A percentile compares a stretch with the other conserved stretches of the same genome.
These are phyloP conservation scores for Cajanus cajan DNA, from an alignment of 306 rosid genomes.

Conservation along the genomic window DNA sequence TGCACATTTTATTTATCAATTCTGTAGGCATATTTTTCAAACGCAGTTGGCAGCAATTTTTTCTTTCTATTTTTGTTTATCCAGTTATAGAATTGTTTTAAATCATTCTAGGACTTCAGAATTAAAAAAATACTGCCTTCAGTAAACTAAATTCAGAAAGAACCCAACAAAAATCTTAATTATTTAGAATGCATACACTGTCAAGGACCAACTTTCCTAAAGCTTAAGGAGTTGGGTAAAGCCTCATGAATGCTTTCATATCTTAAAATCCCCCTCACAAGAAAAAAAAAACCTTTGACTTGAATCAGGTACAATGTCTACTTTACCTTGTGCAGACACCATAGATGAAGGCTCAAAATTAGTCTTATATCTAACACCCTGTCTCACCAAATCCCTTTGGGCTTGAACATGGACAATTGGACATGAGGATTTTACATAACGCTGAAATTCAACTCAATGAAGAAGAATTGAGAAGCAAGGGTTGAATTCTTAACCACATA, in stretches of 20 bases:
- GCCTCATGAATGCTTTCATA: background rate
- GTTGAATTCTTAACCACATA: background rate
- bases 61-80: background rate
- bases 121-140: background rate
- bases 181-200: background rate
- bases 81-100: background rate
- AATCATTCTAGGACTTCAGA: background rate
- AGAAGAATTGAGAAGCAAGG: background rate
- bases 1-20: background rate
- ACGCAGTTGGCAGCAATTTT: background rate
- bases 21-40: background rate
- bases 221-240: background rate
- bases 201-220: background rate
- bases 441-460: constrained; percentile 12
- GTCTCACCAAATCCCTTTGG: background rate
- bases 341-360: background rate
- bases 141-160: background rate
- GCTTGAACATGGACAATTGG: background rate
- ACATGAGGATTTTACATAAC: background rate
- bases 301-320: background rate
- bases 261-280: background rate
- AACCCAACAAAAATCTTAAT: background rate
- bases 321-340: background rate
- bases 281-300: background rate
- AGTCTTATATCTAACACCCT: background rate